These are phyloP conservation scores for Trypanosoma congolense DNA, from an alignment of 208 protist species.

Conservation along the genomic window DNA sequence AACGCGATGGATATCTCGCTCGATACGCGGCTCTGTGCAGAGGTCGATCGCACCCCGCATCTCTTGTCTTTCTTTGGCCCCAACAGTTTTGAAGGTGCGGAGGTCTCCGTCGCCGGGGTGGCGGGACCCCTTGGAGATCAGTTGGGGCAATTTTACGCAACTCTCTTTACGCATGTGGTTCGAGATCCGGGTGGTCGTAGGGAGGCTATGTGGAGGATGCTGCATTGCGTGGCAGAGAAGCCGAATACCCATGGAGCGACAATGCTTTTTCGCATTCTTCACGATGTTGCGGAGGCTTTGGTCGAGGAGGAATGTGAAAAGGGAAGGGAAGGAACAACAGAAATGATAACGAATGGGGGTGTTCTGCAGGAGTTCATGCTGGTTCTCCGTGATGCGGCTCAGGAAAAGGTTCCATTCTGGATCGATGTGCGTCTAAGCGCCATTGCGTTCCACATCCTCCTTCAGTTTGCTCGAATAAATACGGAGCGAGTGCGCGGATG, in stretches of 20 bases:
- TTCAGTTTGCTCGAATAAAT: conserved; percentile 54
- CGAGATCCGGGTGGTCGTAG: conserved; percentile 21
- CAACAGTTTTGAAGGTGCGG: conserved; percentile 62
- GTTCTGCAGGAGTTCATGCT: conserved; percentile 29
- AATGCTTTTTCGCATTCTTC: conserved; percentile 53
- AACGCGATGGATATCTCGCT: conserved; percentile 43
- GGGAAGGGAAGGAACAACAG: conserved; percentile 13
- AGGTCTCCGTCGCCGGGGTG: conserved; percentile 32
- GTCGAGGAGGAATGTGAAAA: conserved; percentile 24
- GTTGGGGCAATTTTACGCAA: conserved; percentile 67
- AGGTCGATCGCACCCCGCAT: conserved; percentile 66
- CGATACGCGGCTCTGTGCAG: conserved; percentile 63
- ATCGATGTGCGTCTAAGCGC: conserved; percentile 73
- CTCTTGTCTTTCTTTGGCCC: conserved; percentile 50
- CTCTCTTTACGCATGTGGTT: conserved; percentile 39
- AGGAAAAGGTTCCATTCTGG: conserved; percentile 84
- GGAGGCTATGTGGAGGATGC: conserved; percentile 33
- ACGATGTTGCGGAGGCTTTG: conserved; percentile 36
- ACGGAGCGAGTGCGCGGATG: conserved; percentile 18
- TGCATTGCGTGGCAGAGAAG: conserved; percentile 28
- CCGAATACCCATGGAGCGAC: conserved; percentile 31
- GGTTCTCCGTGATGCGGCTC: conserved; percentile 49
- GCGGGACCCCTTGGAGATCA: conserved; percentile 24
- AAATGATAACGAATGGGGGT: conserved; percentile 23
- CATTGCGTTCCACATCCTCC: conserved; percentile 55